A percentile compares a stretch with the other conserved stretches of the same genome.
Conservation (phyloP, 2,329 filamentous ascomycete genomes). For the Phialophora macrospora region DNA sequence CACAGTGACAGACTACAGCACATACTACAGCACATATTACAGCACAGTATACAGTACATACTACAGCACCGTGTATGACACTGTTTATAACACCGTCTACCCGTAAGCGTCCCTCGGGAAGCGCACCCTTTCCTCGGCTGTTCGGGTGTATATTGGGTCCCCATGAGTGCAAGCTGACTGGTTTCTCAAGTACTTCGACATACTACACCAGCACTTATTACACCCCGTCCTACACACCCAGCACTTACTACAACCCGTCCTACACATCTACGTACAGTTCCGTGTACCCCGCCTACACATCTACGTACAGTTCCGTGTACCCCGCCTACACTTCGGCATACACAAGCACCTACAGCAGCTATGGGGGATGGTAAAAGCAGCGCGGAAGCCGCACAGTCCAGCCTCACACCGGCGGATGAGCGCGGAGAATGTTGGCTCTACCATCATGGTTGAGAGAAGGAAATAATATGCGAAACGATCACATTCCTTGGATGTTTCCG, state of each 20-base stretch:
- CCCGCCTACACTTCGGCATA: neutral
- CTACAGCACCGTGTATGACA: neutral
- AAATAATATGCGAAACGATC: neutral
- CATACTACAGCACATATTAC: neutral
- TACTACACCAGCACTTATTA: conserved; percentile 6
- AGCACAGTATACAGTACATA: neutral
- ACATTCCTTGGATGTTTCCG: neutral
- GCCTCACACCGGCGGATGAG: neutral
- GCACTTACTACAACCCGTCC: no score
- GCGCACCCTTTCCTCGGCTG: neutral
- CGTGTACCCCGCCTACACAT: neutral
- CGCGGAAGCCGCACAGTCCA: neutral
- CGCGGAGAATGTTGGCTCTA: neutral
- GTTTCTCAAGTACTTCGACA: neutral
- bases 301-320: neutral
- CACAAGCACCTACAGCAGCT: conserved; percentile 5
- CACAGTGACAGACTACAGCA: neutral
- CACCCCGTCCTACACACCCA: neutral
- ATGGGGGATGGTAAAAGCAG: neutral
- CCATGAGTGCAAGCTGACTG: neutral
- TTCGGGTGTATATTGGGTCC: neutral
- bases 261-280: neutral
- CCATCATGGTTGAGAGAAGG: neutral
- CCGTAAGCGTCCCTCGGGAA: neutral
- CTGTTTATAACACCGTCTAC: neutral